These are phyloP conservation scores for Ilex paraguariensis DNA, from an alignment of 305 asterid species.

Conservation along the genomic window DNA sequence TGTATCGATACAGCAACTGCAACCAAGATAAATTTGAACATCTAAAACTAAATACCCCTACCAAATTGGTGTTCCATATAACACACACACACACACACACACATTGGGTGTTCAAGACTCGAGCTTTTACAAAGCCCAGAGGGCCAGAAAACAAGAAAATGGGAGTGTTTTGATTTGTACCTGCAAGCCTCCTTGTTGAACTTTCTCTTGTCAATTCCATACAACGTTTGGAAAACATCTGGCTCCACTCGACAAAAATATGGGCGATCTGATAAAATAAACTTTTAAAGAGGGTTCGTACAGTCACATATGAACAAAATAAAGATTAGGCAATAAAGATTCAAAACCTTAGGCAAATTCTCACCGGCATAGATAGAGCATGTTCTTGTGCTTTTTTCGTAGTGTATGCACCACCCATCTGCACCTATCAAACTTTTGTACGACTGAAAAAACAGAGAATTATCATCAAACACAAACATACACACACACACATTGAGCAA, in stretches of 20 bases:
- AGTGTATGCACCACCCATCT: constrained; percentile 95
- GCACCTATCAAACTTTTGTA: constrained; percentile 71
- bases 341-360: not conserved
- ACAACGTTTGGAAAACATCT: constrained; percentile 45
- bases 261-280: constrained; percentile 49
- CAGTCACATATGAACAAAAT: not conserved
- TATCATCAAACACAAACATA: constrained; percentile 1
- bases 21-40: constrained; percentile 4
- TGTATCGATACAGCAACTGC: constrained; percentile 75
- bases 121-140: not conserved
- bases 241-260: constrained; percentile 93
- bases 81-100: constrained; percentile 1
- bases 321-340: not conserved
- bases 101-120: not conserved
- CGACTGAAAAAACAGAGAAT: constrained; percentile 34
- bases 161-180: constrained; percentile 24
- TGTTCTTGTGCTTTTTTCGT: constrained; percentile 65
- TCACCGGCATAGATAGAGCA: constrained; percentile 82
- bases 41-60: not conserved
- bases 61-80: not conserved
- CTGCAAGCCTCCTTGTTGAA: constrained; percentile 97
- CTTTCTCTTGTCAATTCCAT: constrained; percentile 72
- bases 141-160: not conserved
- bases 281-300: not conserved
- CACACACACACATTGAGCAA: not conserved